Evolutionary conservation across 108 stramenopile species (phyloP).

Genomic region (Cyclotella choctawhatcheeana): DNA sequence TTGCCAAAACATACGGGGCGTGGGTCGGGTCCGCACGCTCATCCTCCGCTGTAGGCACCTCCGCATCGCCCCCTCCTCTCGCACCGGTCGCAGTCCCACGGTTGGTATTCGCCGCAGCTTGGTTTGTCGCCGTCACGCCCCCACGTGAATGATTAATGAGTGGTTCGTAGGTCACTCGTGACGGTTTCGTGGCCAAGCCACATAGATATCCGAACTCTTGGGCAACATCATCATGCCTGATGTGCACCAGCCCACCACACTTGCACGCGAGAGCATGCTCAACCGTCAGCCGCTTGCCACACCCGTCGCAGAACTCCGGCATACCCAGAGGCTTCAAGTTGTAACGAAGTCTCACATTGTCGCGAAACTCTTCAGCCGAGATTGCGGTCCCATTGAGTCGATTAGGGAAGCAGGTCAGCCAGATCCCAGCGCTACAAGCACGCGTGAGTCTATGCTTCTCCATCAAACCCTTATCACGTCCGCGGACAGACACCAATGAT

Average conservation of each 20-base stretch:
- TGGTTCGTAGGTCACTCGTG: slow-evolving; percentile 33
- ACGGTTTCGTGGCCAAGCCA: background rate
- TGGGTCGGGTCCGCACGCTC: slow-evolving; percentile 4
- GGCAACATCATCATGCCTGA: slow-evolving; percentile 28
- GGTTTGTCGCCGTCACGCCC: background rate
- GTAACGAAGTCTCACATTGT: background rate
- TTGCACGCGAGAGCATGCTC: slow-evolving; percentile 37
- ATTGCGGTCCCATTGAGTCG: background rate
- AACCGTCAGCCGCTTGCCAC: slow-evolving; percentile 10
- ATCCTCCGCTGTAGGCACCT: background rate
- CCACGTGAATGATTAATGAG: slow-evolving; percentile 25
- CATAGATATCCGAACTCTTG: slow-evolving; percentile 22
- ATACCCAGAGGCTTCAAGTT: background rate
- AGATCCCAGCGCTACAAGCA: background rate
- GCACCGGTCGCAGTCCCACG: background rate
- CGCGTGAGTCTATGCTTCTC: background rate
- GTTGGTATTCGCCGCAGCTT: background rate
- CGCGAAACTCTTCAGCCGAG: background rate
- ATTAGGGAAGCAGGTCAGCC: background rate
- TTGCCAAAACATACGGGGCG: too few relatives aligned
- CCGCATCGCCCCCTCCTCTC: background rate
- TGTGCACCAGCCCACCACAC: slow-evolving; percentile 31
- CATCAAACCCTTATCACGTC: background rate
- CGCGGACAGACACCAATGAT: background rate
- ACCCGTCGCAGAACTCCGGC: slow-evolving; percentile 20